phyloP scores from a whole-genome alignment of 495 filamentous ascomycete genomes.

The Evernia prunastri region DNA sequence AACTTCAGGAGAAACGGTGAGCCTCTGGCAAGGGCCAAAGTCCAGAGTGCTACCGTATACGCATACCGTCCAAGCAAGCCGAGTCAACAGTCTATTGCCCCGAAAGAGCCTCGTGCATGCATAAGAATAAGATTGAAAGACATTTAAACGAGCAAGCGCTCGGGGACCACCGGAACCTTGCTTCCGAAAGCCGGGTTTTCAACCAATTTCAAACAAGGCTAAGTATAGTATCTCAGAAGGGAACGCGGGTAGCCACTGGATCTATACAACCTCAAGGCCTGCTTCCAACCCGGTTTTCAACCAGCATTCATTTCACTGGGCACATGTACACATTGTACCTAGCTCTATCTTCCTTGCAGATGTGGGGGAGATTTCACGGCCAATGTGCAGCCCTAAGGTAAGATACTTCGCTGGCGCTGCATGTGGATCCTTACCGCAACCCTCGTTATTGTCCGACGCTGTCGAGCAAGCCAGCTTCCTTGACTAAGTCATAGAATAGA shows the following conservation, averaged over 20 bases:
- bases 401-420: constrained; percentile 16
- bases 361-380: background rate
- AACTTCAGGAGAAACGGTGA: background rate
- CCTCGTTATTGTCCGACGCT: constrained; percentile 34
- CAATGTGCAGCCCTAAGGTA: constrained; percentile 3
- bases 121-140: no score
- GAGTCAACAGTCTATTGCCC: background rate
- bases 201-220: background rate
- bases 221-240: background rate
- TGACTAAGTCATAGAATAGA: constrained; percentile 52
- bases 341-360: background rate
- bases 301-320: background rate
- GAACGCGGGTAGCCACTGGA: background rate
- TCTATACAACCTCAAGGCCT: background rate
- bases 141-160: background rate
- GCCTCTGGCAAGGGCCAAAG: background rate
- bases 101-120: background rate
- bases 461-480: constrained; percentile 50
- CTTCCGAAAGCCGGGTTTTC: background rate
- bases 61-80: background rate
- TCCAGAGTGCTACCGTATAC: background rate
- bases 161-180: background rate
- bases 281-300: background rate
- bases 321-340: constrained; percentile 2
- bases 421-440: constrained; percentile 24